Evolutionary conservation across 768 basidiomycete genomes (phyloP).

Genomic region (Russula lepida): DNA sequence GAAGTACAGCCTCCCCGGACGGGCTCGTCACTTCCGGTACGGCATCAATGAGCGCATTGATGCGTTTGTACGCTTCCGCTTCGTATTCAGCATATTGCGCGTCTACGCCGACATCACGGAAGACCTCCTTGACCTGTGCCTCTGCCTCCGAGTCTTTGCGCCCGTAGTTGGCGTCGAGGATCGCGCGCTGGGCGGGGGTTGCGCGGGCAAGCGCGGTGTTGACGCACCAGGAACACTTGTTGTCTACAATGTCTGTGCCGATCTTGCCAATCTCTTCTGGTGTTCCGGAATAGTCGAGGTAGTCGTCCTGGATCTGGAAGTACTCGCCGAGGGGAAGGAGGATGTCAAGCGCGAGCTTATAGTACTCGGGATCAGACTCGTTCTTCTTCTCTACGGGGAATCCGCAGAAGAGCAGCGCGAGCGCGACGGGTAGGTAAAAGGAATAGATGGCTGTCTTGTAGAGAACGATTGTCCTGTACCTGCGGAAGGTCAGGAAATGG

Average conservation of each 20-base stretch:
- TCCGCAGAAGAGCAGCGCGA: slow-evolving; percentile 74
- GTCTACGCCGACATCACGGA: slow-evolving; percentile 58
- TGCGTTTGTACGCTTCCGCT: slow-evolving; percentile 52
- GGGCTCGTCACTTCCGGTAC: slow-evolving; percentile 51
- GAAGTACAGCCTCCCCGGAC: slow-evolving; percentile 33
- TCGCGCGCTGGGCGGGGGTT: slow-evolving; percentile 44
- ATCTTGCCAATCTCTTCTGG: slow-evolving; percentile 94
- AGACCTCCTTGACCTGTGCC: slow-evolving; percentile 59
- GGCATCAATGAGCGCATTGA: slow-evolving; percentile 60
- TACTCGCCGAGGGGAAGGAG: slow-evolving; percentile 92
- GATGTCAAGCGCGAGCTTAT: slow-evolving; percentile 68
- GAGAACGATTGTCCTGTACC: slow-evolving; percentile 85
- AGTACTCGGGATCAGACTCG: slow-evolving; percentile 46
- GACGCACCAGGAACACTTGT: slow-evolving; percentile 97
- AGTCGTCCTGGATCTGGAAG: slow-evolving; percentile 98
- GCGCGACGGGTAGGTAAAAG: slow-evolving; percentile 96
- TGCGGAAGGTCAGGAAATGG: slow-evolving; percentile 26
- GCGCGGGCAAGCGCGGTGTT: slow-evolving; percentile 70
- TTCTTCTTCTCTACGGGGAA: slow-evolving; percentile 46
- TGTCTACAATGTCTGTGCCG: slow-evolving; percentile 96
- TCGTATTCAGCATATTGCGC: slow-evolving; percentile 73
- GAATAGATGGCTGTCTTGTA: slow-evolving; percentile 99
- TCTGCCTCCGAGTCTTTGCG: slow-evolving; percentile 48
- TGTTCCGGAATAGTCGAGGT: slow-evolving; percentile 83
- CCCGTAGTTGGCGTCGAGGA: slow-evolving; percentile 64